phyloP scores from a whole-genome alignment of 2,329 filamentous ascomycete genomes.

The Fusarium tanahbumbuense region DNA sequence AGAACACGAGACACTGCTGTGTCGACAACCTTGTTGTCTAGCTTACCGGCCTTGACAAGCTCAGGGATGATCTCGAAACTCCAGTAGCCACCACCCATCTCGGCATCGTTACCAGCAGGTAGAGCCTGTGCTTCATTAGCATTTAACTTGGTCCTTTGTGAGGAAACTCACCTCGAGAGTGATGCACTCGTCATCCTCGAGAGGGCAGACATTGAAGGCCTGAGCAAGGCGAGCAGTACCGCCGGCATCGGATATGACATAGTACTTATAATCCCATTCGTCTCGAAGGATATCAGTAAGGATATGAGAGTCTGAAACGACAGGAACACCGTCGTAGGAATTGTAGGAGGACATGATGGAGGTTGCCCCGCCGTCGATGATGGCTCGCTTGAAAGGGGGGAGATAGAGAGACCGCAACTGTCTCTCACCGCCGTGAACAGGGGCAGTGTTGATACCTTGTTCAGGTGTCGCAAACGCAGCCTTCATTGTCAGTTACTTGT shows the following conservation, averaged over 20 bases:
- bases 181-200: constrained; percentile 71
- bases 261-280: constrained; percentile 81
- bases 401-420: constrained; percentile 67
- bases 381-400: constrained; percentile 74
- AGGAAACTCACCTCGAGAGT: constrained; percentile 61
- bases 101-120: constrained; percentile 76
- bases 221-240: constrained; percentile 75
- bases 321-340: constrained; percentile 77
- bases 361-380: constrained; percentile 75
- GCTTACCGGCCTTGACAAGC: constrained; percentile 69
- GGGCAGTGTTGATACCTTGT: constrained; percentile 76
- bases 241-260: constrained; percentile 72
- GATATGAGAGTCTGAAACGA: constrained; percentile 72
- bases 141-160: accelerated
- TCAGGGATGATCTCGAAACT: constrained; percentile 75
- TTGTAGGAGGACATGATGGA: constrained; percentile 81
- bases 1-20: constrained; percentile 74
- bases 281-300: constrained; percentile 75
- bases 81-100: constrained; percentile 82
- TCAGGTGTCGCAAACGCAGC: constrained; percentile 75
- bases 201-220: constrained; percentile 72
- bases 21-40: constrained; percentile 71
- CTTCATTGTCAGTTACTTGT: constrained; percentile 39
- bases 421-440: constrained; percentile 64
- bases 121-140: constrained; percentile 58